phyloP scores from a whole-genome alignment of 495 filamentous ascomycete species.

The Penicillium pulvis region DNA sequence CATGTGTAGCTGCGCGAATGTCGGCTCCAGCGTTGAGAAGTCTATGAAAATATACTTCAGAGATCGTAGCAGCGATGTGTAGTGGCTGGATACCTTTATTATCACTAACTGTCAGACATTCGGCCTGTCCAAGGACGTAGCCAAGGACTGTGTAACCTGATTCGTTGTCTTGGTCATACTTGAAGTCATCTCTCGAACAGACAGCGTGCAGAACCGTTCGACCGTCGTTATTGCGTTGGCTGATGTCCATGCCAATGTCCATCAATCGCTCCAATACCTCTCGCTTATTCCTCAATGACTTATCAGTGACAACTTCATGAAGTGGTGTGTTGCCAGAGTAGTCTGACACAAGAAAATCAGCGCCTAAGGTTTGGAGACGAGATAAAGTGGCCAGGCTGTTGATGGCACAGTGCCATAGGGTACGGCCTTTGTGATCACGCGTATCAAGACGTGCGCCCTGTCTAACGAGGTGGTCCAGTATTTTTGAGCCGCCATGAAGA shows the following conservation, averaged over 20 bases:
- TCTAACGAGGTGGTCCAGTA: not conserved
- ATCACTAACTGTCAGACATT: constrained; percentile 12
- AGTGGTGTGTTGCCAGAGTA: constrained; percentile 23
- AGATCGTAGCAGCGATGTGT: constrained; percentile 24
- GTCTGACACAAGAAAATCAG: constrained; percentile 16
- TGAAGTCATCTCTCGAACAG: constrained; percentile 5
- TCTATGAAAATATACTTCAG: constrained; percentile 16
- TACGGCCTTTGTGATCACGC: not conserved
- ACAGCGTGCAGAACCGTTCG: constrained; percentile 17
- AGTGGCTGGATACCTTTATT: constrained; percentile 18
- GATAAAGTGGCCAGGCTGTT: not conserved
- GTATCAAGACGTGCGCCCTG: not conserved
- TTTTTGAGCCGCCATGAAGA: not conserved
- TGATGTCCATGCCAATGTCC: constrained; percentile 13
- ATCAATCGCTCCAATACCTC: constrained; percentile 7
- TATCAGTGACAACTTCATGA: constrained; percentile 7
- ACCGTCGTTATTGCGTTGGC: constrained; percentile 18
- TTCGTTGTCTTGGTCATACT: not conserved
- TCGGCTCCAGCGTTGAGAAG: constrained; percentile 24
- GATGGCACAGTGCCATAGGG: constrained; percentile 1
- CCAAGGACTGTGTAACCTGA: constrained; percentile 4
- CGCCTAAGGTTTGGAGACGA: constrained; percentile 4
- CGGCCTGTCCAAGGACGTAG: constrained; percentile 15
- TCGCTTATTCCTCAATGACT: not conserved
- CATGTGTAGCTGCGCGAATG: constrained; percentile 12